These are phyloP conservation scores for Cylindrotheca fusiformis DNA, from an alignment of 108 stramenopile species.

Conservation along the genomic window DNA sequence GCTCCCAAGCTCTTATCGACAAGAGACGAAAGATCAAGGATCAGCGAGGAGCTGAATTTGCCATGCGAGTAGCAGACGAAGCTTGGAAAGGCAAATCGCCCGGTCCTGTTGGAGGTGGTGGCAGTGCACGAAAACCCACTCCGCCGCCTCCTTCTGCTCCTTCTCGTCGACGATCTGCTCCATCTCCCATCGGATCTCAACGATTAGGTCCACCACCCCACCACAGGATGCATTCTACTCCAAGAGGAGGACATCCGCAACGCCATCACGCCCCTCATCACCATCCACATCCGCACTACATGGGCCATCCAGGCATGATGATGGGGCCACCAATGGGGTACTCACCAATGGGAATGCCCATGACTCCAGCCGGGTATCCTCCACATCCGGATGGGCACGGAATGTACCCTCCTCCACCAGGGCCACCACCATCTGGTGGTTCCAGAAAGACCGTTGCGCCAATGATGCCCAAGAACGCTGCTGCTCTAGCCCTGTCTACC, in stretches of 20 bases:
- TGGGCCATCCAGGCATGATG: slow-evolving; percentile 14
- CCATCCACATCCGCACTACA: slow-evolving; percentile 18
- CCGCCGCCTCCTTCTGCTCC: slow-evolving; percentile 19
- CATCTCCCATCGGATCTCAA: slow-evolving; percentile 10
- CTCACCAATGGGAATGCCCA: slow-evolving; percentile 41
- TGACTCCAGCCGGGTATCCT: slow-evolving; percentile 29
- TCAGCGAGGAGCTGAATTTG: slow-evolving; percentile 62
- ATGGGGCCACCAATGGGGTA: slow-evolving; percentile 33
- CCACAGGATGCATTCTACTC: slow-evolving; percentile 39
- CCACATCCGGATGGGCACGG: slow-evolving; percentile 16
- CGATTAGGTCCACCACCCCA: slow-evolving; percentile 10
- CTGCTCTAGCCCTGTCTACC: not conserved
- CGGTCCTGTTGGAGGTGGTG: slow-evolving; percentile 30
- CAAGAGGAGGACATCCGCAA: slow-evolving; percentile 14
- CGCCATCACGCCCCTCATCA: slow-evolving; percentile 11
- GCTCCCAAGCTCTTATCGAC: slow-evolving; percentile 76
- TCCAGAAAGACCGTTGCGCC: not conserved
- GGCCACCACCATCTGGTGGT: slow-evolving; percentile 8
- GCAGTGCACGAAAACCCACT: slow-evolving; percentile 21
- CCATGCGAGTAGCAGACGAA: slow-evolving; percentile 66
- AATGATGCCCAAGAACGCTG: slow-evolving; percentile 2
- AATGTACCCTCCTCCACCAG: slow-evolving; percentile 26
- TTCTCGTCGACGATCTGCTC: slow-evolving; percentile 14
- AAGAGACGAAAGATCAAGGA: slow-evolving; percentile 85
- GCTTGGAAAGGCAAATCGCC: slow-evolving; percentile 45